phyloP scores from a whole-genome alignment of 257 asterid species.

The Scutellaria baicalensis region DNA sequence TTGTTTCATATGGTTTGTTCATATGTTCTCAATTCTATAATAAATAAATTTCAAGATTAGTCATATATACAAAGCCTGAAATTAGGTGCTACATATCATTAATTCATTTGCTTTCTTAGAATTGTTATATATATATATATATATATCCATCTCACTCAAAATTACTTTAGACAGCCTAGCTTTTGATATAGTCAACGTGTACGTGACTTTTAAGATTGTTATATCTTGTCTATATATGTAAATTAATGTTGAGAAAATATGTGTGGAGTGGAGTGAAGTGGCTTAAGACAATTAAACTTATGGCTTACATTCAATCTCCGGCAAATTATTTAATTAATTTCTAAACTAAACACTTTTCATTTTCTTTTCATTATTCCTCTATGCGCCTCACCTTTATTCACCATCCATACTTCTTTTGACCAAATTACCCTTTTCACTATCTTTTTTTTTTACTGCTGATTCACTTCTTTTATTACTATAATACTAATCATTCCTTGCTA shows the following conservation, averaged over 20 bases:
- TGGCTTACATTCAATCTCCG: slow-evolving; percentile 36
- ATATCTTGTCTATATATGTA: background rate
- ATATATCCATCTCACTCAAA: too few species aligned
- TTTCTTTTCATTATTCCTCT: background rate
- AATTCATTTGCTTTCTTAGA: too few species aligned
- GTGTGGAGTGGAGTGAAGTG: too few species aligned
- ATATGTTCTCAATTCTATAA: too few species aligned
- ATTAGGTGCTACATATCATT: too few species aligned
- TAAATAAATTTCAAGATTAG: too few species aligned
- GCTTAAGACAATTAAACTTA: slow-evolving; percentile 17
- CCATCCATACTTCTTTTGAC: background rate
- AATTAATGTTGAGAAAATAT: background rate
- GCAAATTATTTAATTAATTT: slow-evolving; percentile 31
- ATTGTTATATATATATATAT: too few species aligned
- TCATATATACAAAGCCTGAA: too few species aligned
- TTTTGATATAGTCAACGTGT: background rate
- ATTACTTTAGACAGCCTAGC: background rate
- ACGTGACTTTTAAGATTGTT: background rate
- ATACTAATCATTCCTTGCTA: too few species aligned
- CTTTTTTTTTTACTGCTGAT: too few species aligned
- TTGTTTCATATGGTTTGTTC: background rate
- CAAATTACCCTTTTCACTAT: background rate
- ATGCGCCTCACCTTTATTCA: background rate
- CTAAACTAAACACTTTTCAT: background rate
- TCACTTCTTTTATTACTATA: too few species aligned